phyloP scores from a whole-genome alignment of 345 rosid genomes.

The Populus pruinosa region DNA sequence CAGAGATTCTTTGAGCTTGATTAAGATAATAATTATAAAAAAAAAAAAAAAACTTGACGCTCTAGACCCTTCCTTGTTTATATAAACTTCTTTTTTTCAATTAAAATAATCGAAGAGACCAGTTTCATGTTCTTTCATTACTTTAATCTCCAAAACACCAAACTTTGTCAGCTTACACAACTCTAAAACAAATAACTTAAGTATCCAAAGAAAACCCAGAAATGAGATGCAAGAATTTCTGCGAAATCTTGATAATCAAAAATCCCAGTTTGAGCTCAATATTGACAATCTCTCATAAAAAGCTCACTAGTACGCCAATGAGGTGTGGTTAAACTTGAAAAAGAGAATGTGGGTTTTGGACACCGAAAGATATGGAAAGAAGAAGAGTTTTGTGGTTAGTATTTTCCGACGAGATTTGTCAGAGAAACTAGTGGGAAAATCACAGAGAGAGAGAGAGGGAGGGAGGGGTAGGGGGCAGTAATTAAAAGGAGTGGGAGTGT shows the following conservation, averaged over 20 bases:
- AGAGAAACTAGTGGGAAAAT: slow-evolving; percentile 17
- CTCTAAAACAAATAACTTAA: slow-evolving; percentile 4
- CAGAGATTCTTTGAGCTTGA: slow-evolving; percentile 22
- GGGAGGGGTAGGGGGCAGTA: slow-evolving; percentile 16
- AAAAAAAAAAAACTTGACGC: slow-evolving; percentile 18
- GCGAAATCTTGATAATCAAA: neutral
- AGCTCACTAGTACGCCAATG: neutral
- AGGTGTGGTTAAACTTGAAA: neutral
- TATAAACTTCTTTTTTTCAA: slow-evolving; percentile 6
- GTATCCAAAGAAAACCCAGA: slow-evolving; percentile 26
- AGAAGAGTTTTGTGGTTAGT: neutral
- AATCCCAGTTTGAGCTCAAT: neutral
- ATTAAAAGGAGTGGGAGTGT: slow-evolving; percentile 35
- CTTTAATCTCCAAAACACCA: slow-evolving; percentile 11
- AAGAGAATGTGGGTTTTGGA: neutral
- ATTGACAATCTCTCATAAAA: slow-evolving; percentile 2
- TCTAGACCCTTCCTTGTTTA: slow-evolving; percentile 23
- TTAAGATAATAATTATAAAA: slow-evolving; percentile 3
- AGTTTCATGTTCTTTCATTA: slow-evolving; percentile 12
- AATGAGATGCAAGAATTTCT: neutral
- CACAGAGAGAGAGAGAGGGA: neutral
- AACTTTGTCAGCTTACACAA: slow-evolving; percentile 3
- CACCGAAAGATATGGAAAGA: neutral
- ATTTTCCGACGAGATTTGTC: slow-evolving; percentile 22
- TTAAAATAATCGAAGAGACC: slow-evolving; percentile 21